phyloP scores from a whole-genome alignment of 306 rosid species.

The Hippophae tibetana region DNA sequence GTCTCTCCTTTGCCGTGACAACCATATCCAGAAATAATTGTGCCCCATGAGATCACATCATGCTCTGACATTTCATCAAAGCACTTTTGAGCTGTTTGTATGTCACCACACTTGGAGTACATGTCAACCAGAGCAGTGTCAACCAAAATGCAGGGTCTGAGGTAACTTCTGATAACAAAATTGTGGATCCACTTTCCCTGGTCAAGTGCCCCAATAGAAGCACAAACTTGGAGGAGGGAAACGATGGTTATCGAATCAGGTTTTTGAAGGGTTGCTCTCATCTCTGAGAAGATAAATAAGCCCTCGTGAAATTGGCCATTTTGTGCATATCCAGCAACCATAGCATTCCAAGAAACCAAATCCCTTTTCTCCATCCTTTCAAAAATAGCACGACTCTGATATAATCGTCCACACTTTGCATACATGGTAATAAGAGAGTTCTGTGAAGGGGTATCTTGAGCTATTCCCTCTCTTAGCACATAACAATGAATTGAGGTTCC shows the following conservation, averaged over 20 bases:
- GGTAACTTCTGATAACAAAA: conserved; percentile 36
- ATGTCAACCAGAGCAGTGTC: conserved; percentile 73
- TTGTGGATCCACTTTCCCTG: conserved; percentile 62
- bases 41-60: conserved; percentile 70
- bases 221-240: conserved; percentile 72
- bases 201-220: conserved; percentile 54
- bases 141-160: conserved; percentile 46
- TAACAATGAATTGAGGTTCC: conserved; percentile 56
- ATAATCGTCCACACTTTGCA: conserved; percentile 52
- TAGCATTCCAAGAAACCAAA: conserved; percentile 75
- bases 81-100: conserved; percentile 52
- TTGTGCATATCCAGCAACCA: conserved; percentile 56
- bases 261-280: conserved; percentile 40
- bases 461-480: conserved; percentile 40
- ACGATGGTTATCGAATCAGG: conserved; percentile 65
- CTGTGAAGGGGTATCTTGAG: conserved; percentile 47
- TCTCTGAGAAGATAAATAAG: conserved; percentile 41
- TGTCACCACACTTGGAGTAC: conserved; percentile 73
- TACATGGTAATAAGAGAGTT: conserved; percentile 75
- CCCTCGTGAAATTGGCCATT: conserved; percentile 45
- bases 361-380: conserved; percentile 44
- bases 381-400: conserved; percentile 40
- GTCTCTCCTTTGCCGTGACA: conserved; percentile 58
- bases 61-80: conserved; percentile 38
- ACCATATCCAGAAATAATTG: conserved; percentile 60